Conservation (phyloP, 108 stramenopile genomes). For the Poteriospumella lacustris region DNA sequence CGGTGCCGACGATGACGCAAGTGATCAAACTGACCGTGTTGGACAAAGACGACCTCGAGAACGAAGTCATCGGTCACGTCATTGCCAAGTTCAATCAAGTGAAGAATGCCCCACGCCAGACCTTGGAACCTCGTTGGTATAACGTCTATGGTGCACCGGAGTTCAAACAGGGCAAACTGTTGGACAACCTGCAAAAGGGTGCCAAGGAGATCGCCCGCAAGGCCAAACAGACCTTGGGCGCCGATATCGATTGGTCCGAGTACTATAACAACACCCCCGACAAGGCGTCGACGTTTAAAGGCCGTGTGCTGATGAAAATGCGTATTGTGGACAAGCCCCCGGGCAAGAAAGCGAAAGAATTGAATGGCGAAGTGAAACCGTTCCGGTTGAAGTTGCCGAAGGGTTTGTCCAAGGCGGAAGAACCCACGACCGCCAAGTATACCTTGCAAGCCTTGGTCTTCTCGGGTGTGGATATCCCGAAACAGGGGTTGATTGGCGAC, state of each 20-base stretch:
- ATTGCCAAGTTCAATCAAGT: not conserved
- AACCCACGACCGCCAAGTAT: slow-evolving; percentile 28
- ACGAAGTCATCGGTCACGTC: slow-evolving; percentile 10
- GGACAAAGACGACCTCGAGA: slow-evolving; percentile 39
- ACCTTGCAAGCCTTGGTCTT: slow-evolving; percentile 36
- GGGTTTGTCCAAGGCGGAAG: slow-evolving; percentile 7
- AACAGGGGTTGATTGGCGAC: not conserved
- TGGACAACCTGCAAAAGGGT: not conserved
- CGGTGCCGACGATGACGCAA: slow-evolving; percentile 32
- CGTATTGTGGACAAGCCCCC: slow-evolving; percentile 24
- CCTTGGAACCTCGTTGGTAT: not conserved
- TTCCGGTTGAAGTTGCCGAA: not conserved
- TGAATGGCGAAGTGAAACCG: slow-evolving; percentile 3
- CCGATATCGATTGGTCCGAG: slow-evolving; percentile 19
- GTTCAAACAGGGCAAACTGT: not conserved
- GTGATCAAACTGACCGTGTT: slow-evolving; percentile 30
- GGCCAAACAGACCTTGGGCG: not conserved
- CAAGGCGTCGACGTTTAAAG: slow-evolving; percentile 16
- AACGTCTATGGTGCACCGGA: slow-evolving; percentile 29
- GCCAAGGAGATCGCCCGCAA: not conserved
- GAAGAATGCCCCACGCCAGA: not conserved
- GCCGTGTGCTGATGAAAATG: slow-evolving; percentile 1
- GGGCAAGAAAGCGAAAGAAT: slow-evolving; percentile 18
- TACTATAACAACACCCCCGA: slow-evolving; percentile 14
- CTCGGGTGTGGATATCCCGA: slow-evolving; percentile 40